A percentile compares a stretch with the other conserved stretches of the same genome.
phyloP scores from a whole-genome alignment of 2,329 filamentous ascomycete species.

The Colletotrichum sp. region DNA sequence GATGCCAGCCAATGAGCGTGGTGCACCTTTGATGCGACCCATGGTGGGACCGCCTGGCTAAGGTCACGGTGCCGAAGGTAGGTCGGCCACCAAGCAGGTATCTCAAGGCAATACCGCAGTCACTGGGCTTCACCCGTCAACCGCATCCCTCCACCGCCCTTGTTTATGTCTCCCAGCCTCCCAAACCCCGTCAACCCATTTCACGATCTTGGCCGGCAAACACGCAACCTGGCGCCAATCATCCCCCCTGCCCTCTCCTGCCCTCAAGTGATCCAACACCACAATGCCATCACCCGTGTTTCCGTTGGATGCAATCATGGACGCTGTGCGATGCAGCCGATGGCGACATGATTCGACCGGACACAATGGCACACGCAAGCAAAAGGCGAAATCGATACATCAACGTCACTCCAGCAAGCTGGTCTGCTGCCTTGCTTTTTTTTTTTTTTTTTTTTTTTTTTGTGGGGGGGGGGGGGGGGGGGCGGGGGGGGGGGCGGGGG shows the following conservation, averaged over 20 bases:
- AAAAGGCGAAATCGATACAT: neutral
- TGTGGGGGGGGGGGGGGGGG: too few species aligned
- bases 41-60: neutral
- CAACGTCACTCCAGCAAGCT: conserved; percentile 11
- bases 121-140: too few species aligned
- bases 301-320: neutral
- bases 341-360: neutral
- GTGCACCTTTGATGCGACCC: neutral
- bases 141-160: too few species aligned
- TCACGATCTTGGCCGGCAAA: conserved; percentile 17
- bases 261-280: neutral
- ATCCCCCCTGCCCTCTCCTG: neutral
- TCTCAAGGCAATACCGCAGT: too few species aligned
- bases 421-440: conserved; percentile 8
- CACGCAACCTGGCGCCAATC: conserved; percentile 19
- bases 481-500: too few species aligned
- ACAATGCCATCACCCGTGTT: conserved; percentile 14
- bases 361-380: neutral
- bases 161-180: neutral
- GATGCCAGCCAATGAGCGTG: neutral
- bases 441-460: neutral
- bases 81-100: too few species aligned
- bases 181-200: neutral
- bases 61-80: too few species aligned
- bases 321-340: neutral